Evolutionary conservation across 768 basidiomycete genomes (phyloP).

Genomic region (Tricholomella constricta): DNA sequence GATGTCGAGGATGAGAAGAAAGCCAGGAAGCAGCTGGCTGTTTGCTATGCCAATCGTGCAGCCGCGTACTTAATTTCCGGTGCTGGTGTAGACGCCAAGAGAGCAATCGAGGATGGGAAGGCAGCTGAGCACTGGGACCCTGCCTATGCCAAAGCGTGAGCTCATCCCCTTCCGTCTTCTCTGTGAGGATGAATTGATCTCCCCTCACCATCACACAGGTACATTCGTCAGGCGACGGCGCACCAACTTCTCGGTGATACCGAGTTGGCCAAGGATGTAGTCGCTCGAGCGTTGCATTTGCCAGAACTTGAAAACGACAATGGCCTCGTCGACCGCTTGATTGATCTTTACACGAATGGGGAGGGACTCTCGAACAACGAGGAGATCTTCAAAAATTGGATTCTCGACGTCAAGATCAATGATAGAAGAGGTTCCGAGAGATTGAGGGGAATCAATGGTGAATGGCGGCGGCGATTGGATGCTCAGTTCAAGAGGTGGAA

Average conservation of each 20-base stretch:
- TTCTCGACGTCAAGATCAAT: conserved; percentile 18
- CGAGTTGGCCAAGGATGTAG: conserved; percentile 25
- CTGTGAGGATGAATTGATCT: not conserved
- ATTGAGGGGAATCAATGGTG: conserved; percentile 20
- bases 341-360: conserved; percentile 25
- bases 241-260: conserved; percentile 22
- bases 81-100: conserved; percentile 22
- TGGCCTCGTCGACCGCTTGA: conserved; percentile 25
- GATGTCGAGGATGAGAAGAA: conserved; percentile 23
- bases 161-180: not conserved
- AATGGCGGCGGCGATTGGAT: conserved; percentile 21
- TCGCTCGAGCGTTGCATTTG: conserved; percentile 25
- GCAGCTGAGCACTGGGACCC: conserved; percentile 26
- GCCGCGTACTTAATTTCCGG: conserved; percentile 33
- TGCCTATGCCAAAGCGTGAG: conserved; percentile 35
- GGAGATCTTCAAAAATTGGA: conserved; percentile 23
- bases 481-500: conserved; percentile 21
- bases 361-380: conserved; percentile 27
- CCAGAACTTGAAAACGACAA: conserved; percentile 27
- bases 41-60: conserved; percentile 35
- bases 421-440: conserved; percentile 12
- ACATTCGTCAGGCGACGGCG: conserved; percentile 34
- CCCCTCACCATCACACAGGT: conserved; percentile 18
- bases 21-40: conserved; percentile 25
- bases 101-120: conserved; percentile 35